Conservation (phyloP, 2,329 filamentous ascomycete species). For the Fusarium phyllophilum region DNA sequence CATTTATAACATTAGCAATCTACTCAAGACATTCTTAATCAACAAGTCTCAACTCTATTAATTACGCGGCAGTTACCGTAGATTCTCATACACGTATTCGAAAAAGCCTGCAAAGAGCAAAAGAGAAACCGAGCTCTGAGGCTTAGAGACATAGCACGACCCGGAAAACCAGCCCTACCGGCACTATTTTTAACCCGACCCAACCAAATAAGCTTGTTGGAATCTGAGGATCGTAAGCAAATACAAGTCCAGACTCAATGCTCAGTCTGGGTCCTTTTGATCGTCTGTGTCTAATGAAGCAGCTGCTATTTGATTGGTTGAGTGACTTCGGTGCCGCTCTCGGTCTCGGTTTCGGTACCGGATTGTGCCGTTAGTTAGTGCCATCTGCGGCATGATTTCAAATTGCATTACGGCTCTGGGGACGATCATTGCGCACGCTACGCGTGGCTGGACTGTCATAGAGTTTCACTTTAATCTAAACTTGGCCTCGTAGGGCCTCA, state of each 20-base stretch:
- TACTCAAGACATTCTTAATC: background rate
- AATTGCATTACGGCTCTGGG: background rate
- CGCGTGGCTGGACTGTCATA: background rate
- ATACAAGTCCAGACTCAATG: background rate
- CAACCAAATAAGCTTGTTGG: background rate
- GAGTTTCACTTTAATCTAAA: background rate
- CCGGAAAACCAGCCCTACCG: background rate
- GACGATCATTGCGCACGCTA: background rate
- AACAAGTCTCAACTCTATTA: background rate
- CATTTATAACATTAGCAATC: background rate
- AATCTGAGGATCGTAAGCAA: background rate
- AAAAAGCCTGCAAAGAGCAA: background rate
- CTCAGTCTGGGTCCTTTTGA: background rate
- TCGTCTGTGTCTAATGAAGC: background rate
- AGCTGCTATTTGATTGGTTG: background rate
- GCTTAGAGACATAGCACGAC: background rate
- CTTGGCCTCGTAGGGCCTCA: background rate
- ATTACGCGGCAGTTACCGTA: background rate
- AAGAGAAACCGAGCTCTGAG: slow-evolving; percentile 6
- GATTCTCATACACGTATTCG: background rate
- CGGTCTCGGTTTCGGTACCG: slow-evolving; percentile 7
- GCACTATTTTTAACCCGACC: background rate
- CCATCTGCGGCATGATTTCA: background rate
- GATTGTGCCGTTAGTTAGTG: background rate
- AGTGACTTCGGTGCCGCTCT: background rate